Conservation (phyloP, 2,329 filamentous ascomycete species). For the Claviceps monticola region DNA sequence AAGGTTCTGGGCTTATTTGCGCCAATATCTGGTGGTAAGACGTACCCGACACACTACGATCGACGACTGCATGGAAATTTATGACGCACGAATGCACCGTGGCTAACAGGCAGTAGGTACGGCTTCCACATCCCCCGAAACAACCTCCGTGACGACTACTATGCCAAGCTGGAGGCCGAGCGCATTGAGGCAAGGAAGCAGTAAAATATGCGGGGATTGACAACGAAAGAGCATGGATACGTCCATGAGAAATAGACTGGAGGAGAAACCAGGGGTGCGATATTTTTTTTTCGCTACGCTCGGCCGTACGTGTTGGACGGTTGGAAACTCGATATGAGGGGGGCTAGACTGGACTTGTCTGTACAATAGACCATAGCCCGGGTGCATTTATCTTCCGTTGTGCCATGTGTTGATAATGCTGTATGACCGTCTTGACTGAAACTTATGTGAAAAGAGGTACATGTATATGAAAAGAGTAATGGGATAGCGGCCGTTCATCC, state of each 20-base stretch:
- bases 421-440: no score
- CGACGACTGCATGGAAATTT: neutral
- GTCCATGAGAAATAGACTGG: no score
- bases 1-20: no score
- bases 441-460: no score
- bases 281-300: neutral
- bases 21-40: slow-evolving; percentile 45
- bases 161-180: slow-evolving; percentile 43
- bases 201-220: slow-evolving; percentile 7
- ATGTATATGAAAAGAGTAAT: no score
- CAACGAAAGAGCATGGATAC: no score
- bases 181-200: slow-evolving; percentile 25
- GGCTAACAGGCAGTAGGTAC: slow-evolving; percentile 32
- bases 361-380: slow-evolving; percentile 16
- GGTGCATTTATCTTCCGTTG: slow-evolving; percentile 3
- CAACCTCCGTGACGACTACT: slow-evolving; percentile 42
- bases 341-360: slow-evolving; percentile 12
- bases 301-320: slow-evolving; percentile 4
- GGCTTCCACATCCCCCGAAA: slow-evolving; percentile 49
- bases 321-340: slow-evolving; percentile 5
- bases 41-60: no score
- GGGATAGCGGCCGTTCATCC: no score
- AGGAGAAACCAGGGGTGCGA: no score
- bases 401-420: neutral
- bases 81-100: neutral